Evolutionary conservation across 129 eudicot genomes (phyloP).

Genomic region (Oenanthe sinensis): DNA sequence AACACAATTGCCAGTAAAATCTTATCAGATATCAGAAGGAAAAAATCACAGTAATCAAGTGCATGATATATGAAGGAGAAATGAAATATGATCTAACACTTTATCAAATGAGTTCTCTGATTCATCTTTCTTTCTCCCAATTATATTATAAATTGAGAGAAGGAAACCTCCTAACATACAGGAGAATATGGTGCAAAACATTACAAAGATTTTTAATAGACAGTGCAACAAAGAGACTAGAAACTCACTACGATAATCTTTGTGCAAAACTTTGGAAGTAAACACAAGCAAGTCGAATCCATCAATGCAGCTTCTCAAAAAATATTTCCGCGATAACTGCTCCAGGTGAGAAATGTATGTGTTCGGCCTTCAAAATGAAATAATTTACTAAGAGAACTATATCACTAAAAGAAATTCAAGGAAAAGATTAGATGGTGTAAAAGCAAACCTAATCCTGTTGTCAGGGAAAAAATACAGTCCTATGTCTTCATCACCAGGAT

Average conservation of each 20-base stretch:
- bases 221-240: background rate
- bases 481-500: slow-evolving; percentile 47
- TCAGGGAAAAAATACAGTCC: slow-evolving; percentile 59
- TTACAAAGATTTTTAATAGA: background rate
- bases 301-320: slow-evolving; percentile 34
- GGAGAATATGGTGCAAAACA: background rate
- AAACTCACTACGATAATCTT: slow-evolving; percentile 34
- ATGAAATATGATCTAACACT: background rate
- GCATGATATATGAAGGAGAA: background rate
- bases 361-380: slow-evolving; percentile 24
- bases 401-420: background rate
- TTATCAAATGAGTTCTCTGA: background rate
- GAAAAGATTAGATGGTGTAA: slow-evolving; percentile 2
- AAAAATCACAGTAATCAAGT: background rate
- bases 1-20: background rate
- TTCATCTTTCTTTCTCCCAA: background rate
- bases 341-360: slow-evolving; percentile 30
- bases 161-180: background rate
- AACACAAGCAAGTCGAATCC: slow-evolving; percentile 54
- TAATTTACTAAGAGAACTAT: background rate
- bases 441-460: slow-evolving; percentile 28
- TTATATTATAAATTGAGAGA: background rate
- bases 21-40: background rate
- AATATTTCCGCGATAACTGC: slow-evolving; percentile 21
- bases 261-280: slow-evolving; percentile 28